Evolutionary conservation across 768 basidiomycete genomes (phyloP), one percentile per base, ranked within the genome.

Genomic region (Tricholoma bakamatsutake): DNA sequence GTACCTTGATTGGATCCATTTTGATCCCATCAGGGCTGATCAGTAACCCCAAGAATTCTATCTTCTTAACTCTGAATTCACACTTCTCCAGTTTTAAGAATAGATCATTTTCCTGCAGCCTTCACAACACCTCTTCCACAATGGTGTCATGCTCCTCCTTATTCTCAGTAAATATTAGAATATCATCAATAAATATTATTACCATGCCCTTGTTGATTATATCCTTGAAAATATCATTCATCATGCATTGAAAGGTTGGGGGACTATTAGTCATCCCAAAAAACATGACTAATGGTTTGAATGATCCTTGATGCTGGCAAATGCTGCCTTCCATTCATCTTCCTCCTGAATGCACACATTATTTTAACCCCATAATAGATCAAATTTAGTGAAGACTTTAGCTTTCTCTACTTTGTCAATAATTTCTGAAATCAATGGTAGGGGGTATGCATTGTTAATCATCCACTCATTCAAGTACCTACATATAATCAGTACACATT

Each of bases 101-200:
- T n/a, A n/a, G n/a, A n/a, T n/a, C n/a, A n/a, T n/a, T 56, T 12
- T 40, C 35, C 9, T 45, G 4, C 17, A 56, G 21, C 21, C 10
- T 50, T 27, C 30, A 11, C 37, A 56, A 34, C 4, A 56, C 48
- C 30, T 50, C 40, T 18, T 28, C 10, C 5, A 51, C 39, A 3
- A 51, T 18, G 10, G 33, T 7, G 2, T 42, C 10, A 24, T 56
- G 48, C 17, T 33, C 39, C 7, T 37, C 30, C 15, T 40, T 6
- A 0, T 18, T 21, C 12, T 56, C 35, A 0, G 39, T 43, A 30
- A 40, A 56, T 35, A 52, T 45, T 5, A 56, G 40, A 7, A 56
- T 56, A 17, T 51, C 55, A 33, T 56, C 50, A 4, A 56, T 50
- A 24, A 49, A 56, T 5, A 50, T 17, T 10, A 55, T 43, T 5